Base-by-base conservation (phyloP, 2,329 filamentous ascomycete species). In the Colletotrichum sp. region DNA sequence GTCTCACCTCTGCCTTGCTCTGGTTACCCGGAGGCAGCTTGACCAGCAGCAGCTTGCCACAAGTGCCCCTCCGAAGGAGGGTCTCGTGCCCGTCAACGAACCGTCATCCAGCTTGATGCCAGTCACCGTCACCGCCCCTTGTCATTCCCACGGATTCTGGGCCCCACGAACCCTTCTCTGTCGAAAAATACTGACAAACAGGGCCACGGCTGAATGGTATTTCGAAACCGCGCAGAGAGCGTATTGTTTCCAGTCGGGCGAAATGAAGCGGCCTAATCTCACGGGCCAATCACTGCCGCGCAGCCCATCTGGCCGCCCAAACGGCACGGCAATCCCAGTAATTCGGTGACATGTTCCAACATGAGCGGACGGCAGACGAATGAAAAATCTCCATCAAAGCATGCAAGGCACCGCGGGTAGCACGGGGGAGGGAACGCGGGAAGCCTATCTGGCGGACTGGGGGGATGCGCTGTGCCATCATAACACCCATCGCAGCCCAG, bases 1-100 rank as follows among this genome's bases (percentile, higher is more conserved):
- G 86, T 87, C 85, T 87, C 84, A 83, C 80, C 83, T 73, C 81
- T 84, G 82, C 83, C 83, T 83, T 86, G 84, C 80, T 84, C 77
- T 74, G 75, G 76, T 77, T 78, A 76, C 75, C 75, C 69, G 66
- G 70, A 73, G 68, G 69, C 62, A 66, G 68, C 55, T 73, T 71
- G 68, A 71, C 71, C 71, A 76, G 79, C 78, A 79, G 80, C 77
- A 81, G 81, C 80, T 83, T 80, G 84, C 84, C 84, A 85, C 84
- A 83, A 77, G 76, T 75, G 34, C 55, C 68, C 55, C 77, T 71
- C 79, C 78, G 78, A 77, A 80, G 78, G 82, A 81, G 81, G 82
- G 84, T 83, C 84, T 85, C 84, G 84, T 85, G 84, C 82, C 80
- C 78, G 78, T 76, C 80, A 8, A 76, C 66, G 82, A 80, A 84